Evolutionary conservation across 176 grass and related monocot species (phyloP).

Genomic region (Stipa capillata): DNA sequence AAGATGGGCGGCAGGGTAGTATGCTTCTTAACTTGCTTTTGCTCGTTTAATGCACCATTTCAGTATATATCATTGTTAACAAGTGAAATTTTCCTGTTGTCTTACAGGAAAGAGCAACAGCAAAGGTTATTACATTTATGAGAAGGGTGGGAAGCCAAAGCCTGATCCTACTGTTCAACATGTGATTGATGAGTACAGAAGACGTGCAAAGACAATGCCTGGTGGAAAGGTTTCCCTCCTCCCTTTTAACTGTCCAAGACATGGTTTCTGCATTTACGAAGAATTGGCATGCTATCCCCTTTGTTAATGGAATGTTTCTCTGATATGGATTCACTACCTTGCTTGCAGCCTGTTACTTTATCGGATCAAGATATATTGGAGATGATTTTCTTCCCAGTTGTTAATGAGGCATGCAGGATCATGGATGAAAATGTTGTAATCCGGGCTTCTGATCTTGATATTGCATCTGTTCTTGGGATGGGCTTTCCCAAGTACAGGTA

Average conservation of each 20-base stretch:
- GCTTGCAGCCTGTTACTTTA: slow-evolving; percentile 55
- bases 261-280: slow-evolving; percentile 7
- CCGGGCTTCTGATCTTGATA: slow-evolving; percentile 75
- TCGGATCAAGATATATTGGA: slow-evolving; percentile 71
- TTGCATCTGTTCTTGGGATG: slow-evolving; percentile 91
- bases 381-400: slow-evolving; percentile 92
- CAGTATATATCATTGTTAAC: background rate
- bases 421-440: slow-evolving; percentile 78
- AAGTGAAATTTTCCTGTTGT: background rate
- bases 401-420: slow-evolving; percentile 84
- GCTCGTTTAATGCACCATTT: background rate
- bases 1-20: slow-evolving; percentile 87
- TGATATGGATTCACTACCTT: slow-evolving; percentile 8
- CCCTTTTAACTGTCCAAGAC: background rate
- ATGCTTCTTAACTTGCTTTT: slow-evolving; percentile 28
- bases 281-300: background rate
- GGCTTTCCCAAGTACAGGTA: slow-evolving; percentile 92
- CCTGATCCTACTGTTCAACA: slow-evolving; percentile 74
- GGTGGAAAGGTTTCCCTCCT: slow-evolving; percentile 56
- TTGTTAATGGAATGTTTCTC: background rate
- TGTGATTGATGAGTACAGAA: slow-evolving; percentile 77
- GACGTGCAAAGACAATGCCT: slow-evolving; percentile 36
- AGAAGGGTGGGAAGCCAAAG: slow-evolving; percentile 79
- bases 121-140: slow-evolving; percentile 85
- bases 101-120: slow-evolving; percentile 70